phyloP scores from a whole-genome alignment of 441 rosid species.

The Manihot esculenta region DNA sequence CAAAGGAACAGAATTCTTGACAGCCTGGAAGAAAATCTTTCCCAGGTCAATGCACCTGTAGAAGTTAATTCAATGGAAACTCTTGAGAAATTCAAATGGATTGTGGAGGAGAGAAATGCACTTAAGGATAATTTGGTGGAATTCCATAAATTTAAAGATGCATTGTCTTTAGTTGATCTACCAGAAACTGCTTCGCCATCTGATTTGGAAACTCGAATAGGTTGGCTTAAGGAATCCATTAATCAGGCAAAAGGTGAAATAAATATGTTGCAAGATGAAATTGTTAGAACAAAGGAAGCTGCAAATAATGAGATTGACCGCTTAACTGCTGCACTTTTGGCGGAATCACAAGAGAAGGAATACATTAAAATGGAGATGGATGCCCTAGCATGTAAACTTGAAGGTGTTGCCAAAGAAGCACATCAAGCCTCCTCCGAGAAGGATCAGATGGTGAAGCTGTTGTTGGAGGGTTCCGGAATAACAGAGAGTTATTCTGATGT shows the following conservation, averaged over 20 bases:
- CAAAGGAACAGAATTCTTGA: conserved; percentile 47
- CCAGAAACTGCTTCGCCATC: conserved; percentile 54
- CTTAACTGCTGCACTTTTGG: conserved; percentile 52
- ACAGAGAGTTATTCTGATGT: conserved; percentile 38
- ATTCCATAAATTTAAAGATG: conserved; percentile 56
- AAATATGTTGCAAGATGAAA: conserved; percentile 47
- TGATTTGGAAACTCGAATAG: conserved; percentile 59
- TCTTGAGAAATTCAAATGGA: conserved; percentile 60
- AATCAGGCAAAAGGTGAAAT: conserved; percentile 50
- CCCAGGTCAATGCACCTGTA: conserved; percentile 45
- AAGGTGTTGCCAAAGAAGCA: conserved; percentile 43
- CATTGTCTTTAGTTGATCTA: conserved; percentile 51
- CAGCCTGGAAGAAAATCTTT: conserved; percentile 54
- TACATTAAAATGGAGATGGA: conserved; percentile 48
- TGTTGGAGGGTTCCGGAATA: conserved; percentile 64
- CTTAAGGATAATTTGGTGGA: conserved; percentile 48
- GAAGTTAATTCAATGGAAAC: conserved; percentile 55
- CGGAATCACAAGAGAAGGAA: conserved; percentile 69
- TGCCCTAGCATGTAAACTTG: conserved; percentile 40
- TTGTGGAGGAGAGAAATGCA: conserved; percentile 61
- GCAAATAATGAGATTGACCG: conserved; percentile 50
- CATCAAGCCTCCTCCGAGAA: conserved; percentile 51
- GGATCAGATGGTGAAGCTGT: conserved; percentile 50
- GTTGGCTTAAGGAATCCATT: conserved; percentile 71
- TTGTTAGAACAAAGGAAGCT: conserved; percentile 42